phyloP scores from a whole-genome alignment of 2,329 filamentous ascomycete genomes.

The Teratosphaeria viscida region DNA sequence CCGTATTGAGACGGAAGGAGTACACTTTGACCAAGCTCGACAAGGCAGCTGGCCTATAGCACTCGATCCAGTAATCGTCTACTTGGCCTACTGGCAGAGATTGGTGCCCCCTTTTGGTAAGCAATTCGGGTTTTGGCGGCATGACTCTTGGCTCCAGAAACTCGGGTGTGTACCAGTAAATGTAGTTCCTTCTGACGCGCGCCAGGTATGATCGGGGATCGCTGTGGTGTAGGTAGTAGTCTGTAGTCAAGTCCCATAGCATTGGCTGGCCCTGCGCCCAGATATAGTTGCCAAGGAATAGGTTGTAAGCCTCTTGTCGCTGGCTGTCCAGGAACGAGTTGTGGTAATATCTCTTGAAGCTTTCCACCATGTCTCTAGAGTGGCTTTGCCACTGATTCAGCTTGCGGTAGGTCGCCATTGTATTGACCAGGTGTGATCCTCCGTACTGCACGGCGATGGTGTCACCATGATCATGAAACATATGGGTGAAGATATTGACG shows the following conservation, averaged over 20 bases:
- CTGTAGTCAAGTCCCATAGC: conserved; percentile 90
- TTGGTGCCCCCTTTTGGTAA: not conserved
- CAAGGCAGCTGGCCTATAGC: conserved; percentile 78
- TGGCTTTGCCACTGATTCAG: conserved; percentile 98
- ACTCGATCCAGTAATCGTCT: conserved; percentile 96
- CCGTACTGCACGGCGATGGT: conserved; percentile 97
- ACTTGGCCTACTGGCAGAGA: conserved; percentile 45
- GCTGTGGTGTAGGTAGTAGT: conserved; percentile 91
- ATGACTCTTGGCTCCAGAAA: conserved; percentile 55
- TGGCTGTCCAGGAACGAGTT: conserved; percentile 98
- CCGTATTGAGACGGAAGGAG: conserved; percentile 83
- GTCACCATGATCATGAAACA: conserved; percentile 94
- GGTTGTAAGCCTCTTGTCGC: conserved; percentile 92
- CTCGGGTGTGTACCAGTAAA: conserved; percentile 74
- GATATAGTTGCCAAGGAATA: conserved; percentile 93
- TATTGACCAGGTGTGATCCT: conserved; percentile 94
- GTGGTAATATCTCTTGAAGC: conserved; percentile 97
- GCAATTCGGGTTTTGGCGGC: conserved; percentile 31
- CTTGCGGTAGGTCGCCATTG: conserved; percentile 97
- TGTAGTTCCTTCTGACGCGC: conserved; percentile 58
- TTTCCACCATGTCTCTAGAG: conserved; percentile 97
- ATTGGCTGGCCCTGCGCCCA: conserved; percentile 80
- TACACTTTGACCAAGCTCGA: conserved; percentile 91
- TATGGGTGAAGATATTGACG: conserved; percentile 91
- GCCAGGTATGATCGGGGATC: conserved; percentile 65